Evolutionary conservation across 148 eudicot genomes (phyloP).

Genomic region (Spergularia marina): DNA sequence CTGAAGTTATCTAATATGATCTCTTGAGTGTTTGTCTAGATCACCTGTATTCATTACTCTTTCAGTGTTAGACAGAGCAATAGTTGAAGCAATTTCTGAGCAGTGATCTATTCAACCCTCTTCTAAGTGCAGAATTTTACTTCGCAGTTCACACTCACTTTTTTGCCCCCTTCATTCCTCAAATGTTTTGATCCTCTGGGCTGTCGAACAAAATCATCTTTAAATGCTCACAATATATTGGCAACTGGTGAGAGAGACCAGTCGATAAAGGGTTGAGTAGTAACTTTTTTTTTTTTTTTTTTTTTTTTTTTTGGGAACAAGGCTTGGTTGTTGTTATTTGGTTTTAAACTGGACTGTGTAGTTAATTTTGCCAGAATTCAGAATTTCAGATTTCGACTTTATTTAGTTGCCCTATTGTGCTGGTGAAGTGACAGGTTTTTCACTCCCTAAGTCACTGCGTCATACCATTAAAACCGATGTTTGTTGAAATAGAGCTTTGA

Average conservation of each 20-base stretch:
- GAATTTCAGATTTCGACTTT: neutral
- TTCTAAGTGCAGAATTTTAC: neutral
- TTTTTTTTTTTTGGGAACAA: too few relatives aligned
- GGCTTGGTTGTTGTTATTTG: too few relatives aligned
- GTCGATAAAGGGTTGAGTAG: too few relatives aligned
- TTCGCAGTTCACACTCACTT: too few relatives aligned
- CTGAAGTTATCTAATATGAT: too few relatives aligned
- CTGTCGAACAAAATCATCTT: neutral
- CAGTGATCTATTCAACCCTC: neutral
- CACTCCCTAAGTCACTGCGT: neutral
- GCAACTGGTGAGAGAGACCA: too few relatives aligned
- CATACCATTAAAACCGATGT: neutral
- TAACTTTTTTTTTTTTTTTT: neutral
- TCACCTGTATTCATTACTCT: too few relatives aligned
- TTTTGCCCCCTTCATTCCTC: too few relatives aligned
- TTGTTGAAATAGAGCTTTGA: too few relatives aligned
- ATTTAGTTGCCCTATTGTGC: neutral
- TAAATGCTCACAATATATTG: neutral
- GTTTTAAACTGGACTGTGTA: neutral
- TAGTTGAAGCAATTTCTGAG: neutral
- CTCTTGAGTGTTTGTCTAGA: too few relatives aligned
- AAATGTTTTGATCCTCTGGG: too few relatives aligned
- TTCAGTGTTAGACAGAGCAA: neutral
- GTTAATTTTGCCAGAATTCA: neutral
- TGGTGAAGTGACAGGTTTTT: neutral